Base-by-base conservation (phyloP, 805 yeast species). In the Ogataea zsoltii region DNA sequence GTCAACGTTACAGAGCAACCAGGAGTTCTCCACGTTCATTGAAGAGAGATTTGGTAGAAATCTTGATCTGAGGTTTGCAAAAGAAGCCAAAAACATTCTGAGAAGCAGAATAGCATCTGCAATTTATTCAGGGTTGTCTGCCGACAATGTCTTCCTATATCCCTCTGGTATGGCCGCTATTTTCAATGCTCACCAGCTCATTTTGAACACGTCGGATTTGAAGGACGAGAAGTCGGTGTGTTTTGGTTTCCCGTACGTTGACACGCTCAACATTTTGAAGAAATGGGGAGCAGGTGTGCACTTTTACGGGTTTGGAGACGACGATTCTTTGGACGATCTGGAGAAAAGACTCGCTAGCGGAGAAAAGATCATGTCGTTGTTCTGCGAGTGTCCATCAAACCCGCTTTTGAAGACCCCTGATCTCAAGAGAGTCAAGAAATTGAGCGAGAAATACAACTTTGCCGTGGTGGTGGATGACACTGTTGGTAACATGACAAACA, bases 231-330 rank as follows among this genome's bases (percentile, higher is more conserved):
- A 88, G 62, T 82, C 96, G 1, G 96, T 90, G 2, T 89, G 96
- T 67, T 92, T 88, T 66, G 99, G 99, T 1, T 90, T 91, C 68
- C 97, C 98, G 6, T 94, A 92, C 65, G 94, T 88, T 23, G 98
- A 94, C 63, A 91, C 98, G 0, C 73, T 89, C 45, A 88, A 88
- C 55, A 82, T 94, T 47, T 72, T 94, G 57, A 76, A 77, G 58
- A 92, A 91, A 64, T 94, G 90, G 75, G 97, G 98, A 13, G 87
- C 91, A 3, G 97, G 97, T 30, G 87, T 85, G 32, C 82, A 82
- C 54, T 92, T 90, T 63, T 81, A 83, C 53, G 97, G 97, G 3
- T 70, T 79, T 54, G 97, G 96, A 16, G 96, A 88, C 57, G 84
- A 81, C 46, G 74, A 71, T 18, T 76, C 89, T 1, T 65, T 90